Evolutionary conservation across 2,329 filamentous ascomycete species (phyloP).

Genomic region (Penicillium aurantiogriseum): DNA sequence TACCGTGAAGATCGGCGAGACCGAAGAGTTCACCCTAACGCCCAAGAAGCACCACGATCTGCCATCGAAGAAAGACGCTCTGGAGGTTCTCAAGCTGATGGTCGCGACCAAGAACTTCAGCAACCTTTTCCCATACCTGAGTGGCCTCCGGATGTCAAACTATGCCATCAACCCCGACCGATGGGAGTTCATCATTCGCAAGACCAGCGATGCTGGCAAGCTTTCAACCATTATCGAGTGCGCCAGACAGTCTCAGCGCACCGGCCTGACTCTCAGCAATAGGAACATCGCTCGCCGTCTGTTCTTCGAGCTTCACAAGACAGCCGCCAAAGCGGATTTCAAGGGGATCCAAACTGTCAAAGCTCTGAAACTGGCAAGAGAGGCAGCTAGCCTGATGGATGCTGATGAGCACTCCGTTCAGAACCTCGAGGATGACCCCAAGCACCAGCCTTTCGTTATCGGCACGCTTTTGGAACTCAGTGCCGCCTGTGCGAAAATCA

Average conservation of each 20-base stretch:
- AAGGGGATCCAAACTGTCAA: constrained; percentile 31
- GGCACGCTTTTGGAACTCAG: constrained; percentile 47
- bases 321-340: constrained; percentile 36
- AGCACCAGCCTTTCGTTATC: constrained; percentile 43
- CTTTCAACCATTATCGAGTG: constrained; percentile 38
- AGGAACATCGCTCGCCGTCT: constrained; percentile 32
- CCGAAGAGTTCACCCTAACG: constrained; percentile 41
- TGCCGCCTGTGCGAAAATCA: constrained; percentile 42
- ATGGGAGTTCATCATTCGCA: constrained; percentile 40
- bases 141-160: constrained; percentile 36
- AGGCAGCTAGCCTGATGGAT: constrained; percentile 39
- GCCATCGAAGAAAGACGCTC: constrained; percentile 35
- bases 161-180: constrained; percentile 24
- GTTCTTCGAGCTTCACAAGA: constrained; percentile 39
- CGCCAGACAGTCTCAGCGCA: constrained; percentile 35
- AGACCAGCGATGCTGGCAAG: constrained; percentile 37
- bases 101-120: constrained; percentile 40
- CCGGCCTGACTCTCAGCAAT: constrained; percentile 37
- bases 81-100: constrained; percentile 37
- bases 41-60: constrained; percentile 36
- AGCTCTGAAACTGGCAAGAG: constrained; percentile 35
- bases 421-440: constrained; percentile 33
- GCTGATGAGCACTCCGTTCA: constrained; percentile 30
- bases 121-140: constrained; percentile 43
- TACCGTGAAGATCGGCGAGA: constrained; percentile 38